These are phyloP conservation scores for Athelia psychrophila DNA, from an alignment of 1,284 basidiomycete species.

Conservation along the genomic window DNA sequence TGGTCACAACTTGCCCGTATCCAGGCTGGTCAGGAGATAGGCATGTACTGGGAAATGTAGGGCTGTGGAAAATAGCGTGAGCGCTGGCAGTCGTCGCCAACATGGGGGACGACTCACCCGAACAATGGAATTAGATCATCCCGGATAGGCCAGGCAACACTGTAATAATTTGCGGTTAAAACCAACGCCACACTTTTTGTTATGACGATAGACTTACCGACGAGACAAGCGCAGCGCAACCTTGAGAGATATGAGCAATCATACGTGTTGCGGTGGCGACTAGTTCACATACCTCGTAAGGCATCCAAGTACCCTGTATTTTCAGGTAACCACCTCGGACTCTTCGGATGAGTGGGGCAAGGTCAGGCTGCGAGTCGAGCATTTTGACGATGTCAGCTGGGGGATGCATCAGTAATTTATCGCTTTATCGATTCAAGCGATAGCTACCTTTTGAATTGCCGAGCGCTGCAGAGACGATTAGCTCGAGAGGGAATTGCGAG, in stretches of 20 bases:
- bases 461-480: conserved; percentile 46
- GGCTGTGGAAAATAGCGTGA: conserved; percentile 31
- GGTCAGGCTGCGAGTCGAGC: conserved; percentile 83
- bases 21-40: conserved; percentile 79
- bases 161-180: conserved; percentile 25
- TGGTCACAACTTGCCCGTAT: conserved; percentile 74
- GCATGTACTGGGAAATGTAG: conserved; percentile 75
- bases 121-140: conserved; percentile 81
- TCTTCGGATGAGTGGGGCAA: conserved; percentile 74
- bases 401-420: conserved; percentile 10
- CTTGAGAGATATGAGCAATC: conserved; percentile 28
- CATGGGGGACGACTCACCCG: conserved; percentile 47
- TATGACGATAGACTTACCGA: conserved; percentile 45
- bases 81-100: conserved; percentile 11
- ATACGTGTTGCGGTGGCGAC: conserved; percentile 1
- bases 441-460: conserved; percentile 77
- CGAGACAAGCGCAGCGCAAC: conserved; percentile 73
- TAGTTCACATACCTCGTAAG: conserved; percentile 61
- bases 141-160: conserved; percentile 87
- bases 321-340: conserved; percentile 85
- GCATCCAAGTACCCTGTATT: conserved; percentile 90
- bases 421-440: not conserved
- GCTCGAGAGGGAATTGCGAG: conserved; percentile 6
- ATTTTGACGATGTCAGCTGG: conserved; percentile 87
- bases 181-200: conserved; percentile 6